A percentile compares a stretch with the other conserved stretches of the same genome.
Conservation (phyloP, 1,284 basidiomycete species). For the Marasmius oreades region DNA sequence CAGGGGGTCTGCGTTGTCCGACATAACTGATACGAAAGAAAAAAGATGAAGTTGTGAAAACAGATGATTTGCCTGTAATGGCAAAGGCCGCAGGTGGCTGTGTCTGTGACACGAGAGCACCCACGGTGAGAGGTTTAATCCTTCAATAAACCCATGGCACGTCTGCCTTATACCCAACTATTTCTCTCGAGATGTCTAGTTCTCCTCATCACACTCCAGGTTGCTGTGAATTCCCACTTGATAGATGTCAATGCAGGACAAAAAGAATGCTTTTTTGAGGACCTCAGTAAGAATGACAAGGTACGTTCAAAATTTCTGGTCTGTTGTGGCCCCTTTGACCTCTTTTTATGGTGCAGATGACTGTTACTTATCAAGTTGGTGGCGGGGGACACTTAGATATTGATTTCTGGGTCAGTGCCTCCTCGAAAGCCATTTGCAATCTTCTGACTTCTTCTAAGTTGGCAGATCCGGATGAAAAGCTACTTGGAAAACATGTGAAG, state of each 20-base stretch:
- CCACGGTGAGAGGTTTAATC: too few relatives aligned
- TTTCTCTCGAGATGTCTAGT: slow-evolving; percentile 34
- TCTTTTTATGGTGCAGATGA: slow-evolving; percentile 70
- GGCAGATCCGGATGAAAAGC: slow-evolving; percentile 65
- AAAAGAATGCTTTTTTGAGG: slow-evolving; percentile 98
- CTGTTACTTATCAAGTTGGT: slow-evolving; percentile 98
- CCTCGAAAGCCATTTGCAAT: background rate
- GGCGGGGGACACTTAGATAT: slow-evolving; percentile 96
- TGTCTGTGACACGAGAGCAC: slow-evolving; percentile 1
- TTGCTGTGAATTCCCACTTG: slow-evolving; percentile 56
- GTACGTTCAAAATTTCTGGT: slow-evolving; percentile 37
- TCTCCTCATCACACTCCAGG: slow-evolving; percentile 39
- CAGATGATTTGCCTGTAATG: slow-evolving; percentile 15
- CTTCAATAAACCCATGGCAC: slow-evolving; percentile 31
- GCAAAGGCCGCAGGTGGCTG: slow-evolving; percentile 5
- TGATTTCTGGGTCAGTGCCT: slow-evolving; percentile 81
- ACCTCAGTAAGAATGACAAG: slow-evolving; percentile 92
- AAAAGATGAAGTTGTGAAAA: slow-evolving; percentile 26
- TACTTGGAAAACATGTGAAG: slow-evolving; percentile 78
- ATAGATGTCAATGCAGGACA: slow-evolving; percentile 72
- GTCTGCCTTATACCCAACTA: slow-evolving; percentile 30
- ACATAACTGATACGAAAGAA: slow-evolving; percentile 38
- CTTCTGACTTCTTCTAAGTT: slow-evolving; percentile 46
- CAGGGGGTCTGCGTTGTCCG: slow-evolving; percentile 61
- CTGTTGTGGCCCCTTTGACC: background rate